These are phyloP conservation scores for Exophiala lecanii-corni DNA, from an alignment of 2,329 filamentous ascomycete genomes.

Conservation along the genomic window DNA sequence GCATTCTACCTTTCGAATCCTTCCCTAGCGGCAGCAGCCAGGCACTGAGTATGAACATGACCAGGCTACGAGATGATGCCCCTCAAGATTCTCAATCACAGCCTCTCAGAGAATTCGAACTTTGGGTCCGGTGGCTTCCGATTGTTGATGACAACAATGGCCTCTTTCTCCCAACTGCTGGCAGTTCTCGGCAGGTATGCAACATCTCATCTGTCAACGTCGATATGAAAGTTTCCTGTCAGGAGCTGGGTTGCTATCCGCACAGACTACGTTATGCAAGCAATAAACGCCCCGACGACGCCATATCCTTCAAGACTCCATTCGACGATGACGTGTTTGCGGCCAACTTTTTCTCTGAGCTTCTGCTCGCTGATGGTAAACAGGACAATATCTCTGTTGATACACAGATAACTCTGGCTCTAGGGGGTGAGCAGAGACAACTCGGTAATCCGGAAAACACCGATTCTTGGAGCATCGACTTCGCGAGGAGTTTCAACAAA, in stretches of 20 bases:
- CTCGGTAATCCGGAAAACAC: conserved; percentile 1
- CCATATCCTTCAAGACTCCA: conserved; percentile 10
- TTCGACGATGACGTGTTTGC: conserved; percentile 17
- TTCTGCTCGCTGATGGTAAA: conserved; percentile 6
- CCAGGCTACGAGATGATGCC: conserved; percentile 4
- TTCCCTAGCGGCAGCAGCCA: conserved; percentile 8
- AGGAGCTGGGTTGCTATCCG: conserved; percentile 10
- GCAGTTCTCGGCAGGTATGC: conserved; percentile 6
- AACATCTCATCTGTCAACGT: conserved; percentile 10
- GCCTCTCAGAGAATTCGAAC: conserved; percentile 4
- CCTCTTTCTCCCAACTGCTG: background rate
- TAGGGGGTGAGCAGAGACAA: conserved; percentile 1
- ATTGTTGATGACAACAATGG: conserved; percentile 1
- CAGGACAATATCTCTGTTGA: conserved; percentile 2
- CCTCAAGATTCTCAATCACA: conserved; percentile 1
- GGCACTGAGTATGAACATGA: conserved; percentile 9
- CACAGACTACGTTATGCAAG: conserved; percentile 6
- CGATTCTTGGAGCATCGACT: background rate
- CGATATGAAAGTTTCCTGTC: conserved; percentile 10
- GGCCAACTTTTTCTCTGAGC: conserved; percentile 6
- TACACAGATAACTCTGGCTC: background rate
- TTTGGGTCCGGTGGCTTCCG: conserved; percentile 5
- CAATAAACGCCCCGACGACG: conserved; percentile 1
- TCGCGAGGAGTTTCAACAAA: conserved; percentile 1
- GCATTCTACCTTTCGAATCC: conserved; percentile 1